A percentile compares a stretch with the other conserved stretches of the same genome.
Evolutionary conservation across 352 stramenopile species (phyloP).

Genomic region (Globisporangium mamillatum): DNA sequence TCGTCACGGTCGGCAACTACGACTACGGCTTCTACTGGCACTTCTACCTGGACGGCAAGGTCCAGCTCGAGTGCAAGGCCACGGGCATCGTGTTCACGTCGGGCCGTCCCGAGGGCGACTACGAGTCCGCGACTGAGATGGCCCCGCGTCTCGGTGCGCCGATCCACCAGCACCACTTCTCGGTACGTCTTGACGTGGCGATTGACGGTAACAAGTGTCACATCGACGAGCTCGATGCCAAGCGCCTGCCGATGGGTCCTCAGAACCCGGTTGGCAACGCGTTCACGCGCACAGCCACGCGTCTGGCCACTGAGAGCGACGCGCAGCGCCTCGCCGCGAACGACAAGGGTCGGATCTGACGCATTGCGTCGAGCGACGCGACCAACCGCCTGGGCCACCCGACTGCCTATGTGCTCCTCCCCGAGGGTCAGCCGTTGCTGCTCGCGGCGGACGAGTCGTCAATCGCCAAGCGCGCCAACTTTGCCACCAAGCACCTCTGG

Average conservation of each 20-base stretch:
- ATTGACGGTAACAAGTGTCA: slow-evolving; percentile 55
- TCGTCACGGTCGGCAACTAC: slow-evolving; percentile 86
- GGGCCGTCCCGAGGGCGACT: slow-evolving; percentile 51
- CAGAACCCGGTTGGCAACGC: slow-evolving; percentile 62
- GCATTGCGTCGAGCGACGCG: slow-evolving; percentile 55
- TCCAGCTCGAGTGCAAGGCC: slow-evolving; percentile 82
- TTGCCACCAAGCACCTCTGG: slow-evolving; percentile 70
- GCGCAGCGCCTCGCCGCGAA: slow-evolving; percentile 43
- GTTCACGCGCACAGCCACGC: slow-evolving; percentile 46
- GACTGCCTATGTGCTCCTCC: slow-evolving; percentile 53
- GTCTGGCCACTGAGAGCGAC: slow-evolving; percentile 46
- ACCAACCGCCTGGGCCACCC: slow-evolving; percentile 56
- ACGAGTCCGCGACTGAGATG: slow-evolving; percentile 43
- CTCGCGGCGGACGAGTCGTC: slow-evolving; percentile 45
- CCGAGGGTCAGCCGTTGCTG: slow-evolving; percentile 49
- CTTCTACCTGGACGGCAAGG: slow-evolving; percentile 68
- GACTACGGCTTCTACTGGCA: slow-evolving; percentile 84
- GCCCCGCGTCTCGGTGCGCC: slow-evolving; percentile 57
- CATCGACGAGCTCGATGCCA: slow-evolving; percentile 52
- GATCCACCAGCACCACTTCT: slow-evolving; percentile 81
- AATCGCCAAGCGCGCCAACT: slow-evolving; percentile 50
- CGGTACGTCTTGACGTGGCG: slow-evolving; percentile 65
- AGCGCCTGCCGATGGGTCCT: slow-evolving; percentile 33
- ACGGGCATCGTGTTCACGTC: slow-evolving; percentile 83
- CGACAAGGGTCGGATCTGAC: slow-evolving; percentile 51